phyloP scores from a whole-genome alignment of 2,329 filamentous ascomycete genomes.

The Cladophialophora psammophila region DNA sequence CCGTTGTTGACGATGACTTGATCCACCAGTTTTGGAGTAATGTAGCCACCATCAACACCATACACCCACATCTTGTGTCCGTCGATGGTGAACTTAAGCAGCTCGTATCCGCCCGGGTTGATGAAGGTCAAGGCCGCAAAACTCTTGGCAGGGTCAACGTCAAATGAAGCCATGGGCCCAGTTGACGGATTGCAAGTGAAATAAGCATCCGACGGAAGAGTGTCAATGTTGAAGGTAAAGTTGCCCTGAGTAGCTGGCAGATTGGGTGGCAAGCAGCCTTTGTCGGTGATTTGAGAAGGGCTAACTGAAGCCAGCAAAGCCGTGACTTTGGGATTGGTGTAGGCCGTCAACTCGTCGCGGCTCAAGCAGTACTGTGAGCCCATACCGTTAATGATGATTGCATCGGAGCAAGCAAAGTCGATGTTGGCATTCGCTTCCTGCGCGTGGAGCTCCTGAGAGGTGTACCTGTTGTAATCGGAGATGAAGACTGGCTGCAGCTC shows the following conservation, averaged over 20 bases:
- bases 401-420: slow-evolving; percentile 65
- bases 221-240: slow-evolving; percentile 49
- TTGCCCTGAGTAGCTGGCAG: slow-evolving; percentile 43
- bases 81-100: slow-evolving; percentile 53
- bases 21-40: slow-evolving; percentile 51
- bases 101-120: slow-evolving; percentile 46
- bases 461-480: slow-evolving; percentile 65
- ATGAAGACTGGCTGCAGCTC: slow-evolving; percentile 60
- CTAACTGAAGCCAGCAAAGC: slow-evolving; percentile 41
- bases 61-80: slow-evolving; percentile 55
- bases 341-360: slow-evolving; percentile 53
- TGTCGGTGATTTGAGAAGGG: slow-evolving; percentile 42
- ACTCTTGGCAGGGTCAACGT: slow-evolving; percentile 45
- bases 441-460: slow-evolving; percentile 55
- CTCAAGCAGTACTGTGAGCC: slow-evolving; percentile 63
- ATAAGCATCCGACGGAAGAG: slow-evolving; percentile 55
- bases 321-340: slow-evolving; percentile 45
- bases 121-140: slow-evolving; percentile 52
- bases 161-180: slow-evolving; percentile 32
- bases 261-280: slow-evolving; percentile 49
- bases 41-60: slow-evolving; percentile 53
- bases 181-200: slow-evolving; percentile 43
- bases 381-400: slow-evolving; percentile 69
- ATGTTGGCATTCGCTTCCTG: slow-evolving; percentile 44
- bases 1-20: slow-evolving; percentile 48